Conservation (phyloP, 1,284 basidiomycete species). For the Trichosporon ovoides region DNA sequence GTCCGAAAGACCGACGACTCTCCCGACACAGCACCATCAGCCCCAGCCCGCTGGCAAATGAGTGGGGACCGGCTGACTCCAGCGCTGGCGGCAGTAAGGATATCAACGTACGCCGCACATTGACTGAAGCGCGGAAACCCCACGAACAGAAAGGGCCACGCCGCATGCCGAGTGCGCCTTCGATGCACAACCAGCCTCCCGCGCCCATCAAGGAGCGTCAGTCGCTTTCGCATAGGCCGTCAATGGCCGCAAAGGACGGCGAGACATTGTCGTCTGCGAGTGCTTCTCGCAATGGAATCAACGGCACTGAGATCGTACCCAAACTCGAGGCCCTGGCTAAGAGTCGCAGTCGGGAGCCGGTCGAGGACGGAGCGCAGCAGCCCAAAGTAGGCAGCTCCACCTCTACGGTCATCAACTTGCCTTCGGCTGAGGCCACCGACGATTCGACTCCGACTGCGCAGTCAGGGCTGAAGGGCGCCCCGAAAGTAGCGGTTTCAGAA, state of each 20-base stretch:
- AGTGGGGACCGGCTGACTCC: slow-evolving; percentile 30
- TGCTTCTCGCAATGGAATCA: neutral
- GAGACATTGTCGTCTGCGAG: neutral
- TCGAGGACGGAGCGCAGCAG: too few species aligned
- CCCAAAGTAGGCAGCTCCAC: neutral
- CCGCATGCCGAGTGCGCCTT: slow-evolving; percentile 16
- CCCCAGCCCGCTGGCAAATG: slow-evolving; percentile 42
- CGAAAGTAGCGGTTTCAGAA: neutral
- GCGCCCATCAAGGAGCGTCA: neutral
- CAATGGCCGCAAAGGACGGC: neutral
- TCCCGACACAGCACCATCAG: slow-evolving; percentile 30
- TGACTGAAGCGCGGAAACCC: slow-evolving; percentile 11
- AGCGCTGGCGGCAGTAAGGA: slow-evolving; percentile 3
- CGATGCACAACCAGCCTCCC: neutral
- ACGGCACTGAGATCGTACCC: neutral
- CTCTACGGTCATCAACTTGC: neutral
- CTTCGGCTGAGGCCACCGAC: neutral
- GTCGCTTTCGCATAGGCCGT: neutral
- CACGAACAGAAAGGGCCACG: slow-evolving; percentile 6
- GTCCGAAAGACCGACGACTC: slow-evolving; percentile 16
- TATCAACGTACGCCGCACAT: slow-evolving; percentile 14
- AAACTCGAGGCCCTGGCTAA: neutral
- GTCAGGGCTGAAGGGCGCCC: neutral
- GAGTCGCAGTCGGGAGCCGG: too few species aligned
- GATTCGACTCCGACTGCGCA: neutral